These are phyloP conservation scores for Triticum monococcum DNA, from an alignment of 176 grass and related monocot species.

Conservation along the genomic window DNA sequence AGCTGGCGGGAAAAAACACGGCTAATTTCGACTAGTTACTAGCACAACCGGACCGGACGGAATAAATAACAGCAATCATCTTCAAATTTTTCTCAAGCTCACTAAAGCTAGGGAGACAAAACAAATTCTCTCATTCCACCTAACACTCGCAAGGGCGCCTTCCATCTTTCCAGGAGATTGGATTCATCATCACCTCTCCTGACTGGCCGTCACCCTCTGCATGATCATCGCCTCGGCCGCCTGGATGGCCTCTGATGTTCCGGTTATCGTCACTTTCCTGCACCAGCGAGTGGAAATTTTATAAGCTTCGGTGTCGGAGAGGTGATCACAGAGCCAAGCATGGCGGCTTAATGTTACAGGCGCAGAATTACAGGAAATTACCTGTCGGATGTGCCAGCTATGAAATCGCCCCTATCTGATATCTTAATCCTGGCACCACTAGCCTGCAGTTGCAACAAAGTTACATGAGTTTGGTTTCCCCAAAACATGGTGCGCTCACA, in stretches of 20 bases:
- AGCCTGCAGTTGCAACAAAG: constrained; percentile 49
- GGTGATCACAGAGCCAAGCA: not conserved
- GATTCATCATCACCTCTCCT: constrained; percentile 51
- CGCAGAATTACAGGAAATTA: not conserved
- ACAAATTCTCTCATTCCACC: constrained; percentile 2
- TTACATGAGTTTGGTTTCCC: not conserved
- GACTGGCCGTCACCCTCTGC: constrained; percentile 86
- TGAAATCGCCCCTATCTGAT: constrained; percentile 99
- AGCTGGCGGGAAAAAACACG: not conserved
- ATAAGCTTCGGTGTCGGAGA: not conserved
- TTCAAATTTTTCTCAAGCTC: constrained; percentile 24
- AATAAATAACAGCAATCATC: constrained; percentile 28
- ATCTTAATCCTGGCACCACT: constrained; percentile 99
- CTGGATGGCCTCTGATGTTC: constrained; percentile 71
- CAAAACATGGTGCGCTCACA: not conserved
- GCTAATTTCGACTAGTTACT: constrained; percentile 38
- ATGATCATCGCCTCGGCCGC: constrained; percentile 87
- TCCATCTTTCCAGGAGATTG: not conserved
- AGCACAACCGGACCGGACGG: constrained; percentile 3
- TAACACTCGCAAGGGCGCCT: not conserved
- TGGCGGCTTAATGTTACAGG: not conserved
- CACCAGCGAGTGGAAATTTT: not conserved
- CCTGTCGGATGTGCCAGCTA: constrained; percentile 85
- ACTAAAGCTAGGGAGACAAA: constrained; percentile 13
- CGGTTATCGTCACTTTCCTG: constrained; percentile 98